phyloP scores from a whole-genome alignment of 345 rosid genomes.

The Crucihimalaya himalaica region DNA sequence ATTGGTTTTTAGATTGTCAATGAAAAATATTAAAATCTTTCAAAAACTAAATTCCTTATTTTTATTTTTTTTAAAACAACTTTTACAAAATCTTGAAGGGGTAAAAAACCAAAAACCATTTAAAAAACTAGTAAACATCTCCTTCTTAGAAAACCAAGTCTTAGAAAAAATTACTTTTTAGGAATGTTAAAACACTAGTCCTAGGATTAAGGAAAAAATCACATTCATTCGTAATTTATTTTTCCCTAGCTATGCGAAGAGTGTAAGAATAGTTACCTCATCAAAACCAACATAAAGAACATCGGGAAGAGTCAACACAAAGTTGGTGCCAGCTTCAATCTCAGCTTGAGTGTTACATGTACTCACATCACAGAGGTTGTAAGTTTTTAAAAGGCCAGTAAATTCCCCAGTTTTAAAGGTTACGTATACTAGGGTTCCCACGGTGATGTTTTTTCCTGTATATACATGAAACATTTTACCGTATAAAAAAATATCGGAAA shows the following conservation, averaged over 20 bases:
- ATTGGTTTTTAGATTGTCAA: no score
- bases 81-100: no score
- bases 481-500: not conserved
- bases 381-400: not conserved
- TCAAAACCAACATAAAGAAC: not conserved
- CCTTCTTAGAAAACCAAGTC: no score
- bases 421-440: constrained; percentile 2
- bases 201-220: not conserved
- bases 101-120: no score
- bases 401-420: constrained; percentile 1
- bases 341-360: not conserved
- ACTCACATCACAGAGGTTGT: constrained; percentile 13
- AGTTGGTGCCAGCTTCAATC: constrained; percentile 12
- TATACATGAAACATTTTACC: not conserved
- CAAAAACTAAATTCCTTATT: no score
- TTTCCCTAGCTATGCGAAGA: not conserved
- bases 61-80: no score
- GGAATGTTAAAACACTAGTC: not conserved
- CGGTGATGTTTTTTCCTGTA: constrained; percentile 5
- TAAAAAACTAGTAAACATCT: no score
- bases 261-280: constrained; percentile 9
- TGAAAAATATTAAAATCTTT: no score
- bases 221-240: not conserved
- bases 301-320: constrained; percentile 2
- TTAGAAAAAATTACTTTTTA: no score